phyloP scores from a whole-genome alignment of 2,329 filamentous ascomycete species.

The Ascochyta clinopodiicola region DNA sequence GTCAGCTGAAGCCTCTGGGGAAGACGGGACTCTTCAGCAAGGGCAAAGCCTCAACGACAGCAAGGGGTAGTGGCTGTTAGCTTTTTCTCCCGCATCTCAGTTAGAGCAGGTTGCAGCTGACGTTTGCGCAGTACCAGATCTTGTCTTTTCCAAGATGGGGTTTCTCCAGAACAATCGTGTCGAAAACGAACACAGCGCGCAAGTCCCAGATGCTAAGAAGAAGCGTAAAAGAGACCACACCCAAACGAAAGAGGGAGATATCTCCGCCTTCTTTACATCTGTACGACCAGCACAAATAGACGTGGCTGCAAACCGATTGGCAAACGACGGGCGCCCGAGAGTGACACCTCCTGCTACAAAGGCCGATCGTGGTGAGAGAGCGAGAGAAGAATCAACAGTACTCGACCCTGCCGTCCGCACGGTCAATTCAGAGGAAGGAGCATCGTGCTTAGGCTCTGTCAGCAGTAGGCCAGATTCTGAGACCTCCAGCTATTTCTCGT shows the following conservation, averaged over 20 bases:
- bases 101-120: slow-evolving; percentile 27
- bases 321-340: slow-evolving; percentile 11
- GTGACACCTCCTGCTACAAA: not conserved
- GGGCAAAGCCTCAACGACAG: slow-evolving; percentile 55
- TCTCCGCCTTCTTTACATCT: slow-evolving; percentile 55
- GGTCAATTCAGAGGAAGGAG: slow-evolving; percentile 44
- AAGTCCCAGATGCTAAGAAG: slow-evolving; percentile 33
- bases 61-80: slow-evolving; percentile 53
- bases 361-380: slow-evolving; percentile 8
- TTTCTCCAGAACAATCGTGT: slow-evolving; percentile 52
- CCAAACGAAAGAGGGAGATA: slow-evolving; percentile 48
- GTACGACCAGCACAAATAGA: slow-evolving; percentile 36
- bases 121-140: slow-evolving; percentile 54
- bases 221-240: slow-evolving; percentile 42
- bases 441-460: slow-evolving; percentile 47
- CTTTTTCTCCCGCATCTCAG: slow-evolving; percentile 18
- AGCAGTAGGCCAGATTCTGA: slow-evolving; percentile 40
- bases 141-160: slow-evolving; percentile 60
- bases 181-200: slow-evolving; percentile 31
- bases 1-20: slow-evolving; percentile 52
- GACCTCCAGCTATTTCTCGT: slow-evolving; percentile 49
- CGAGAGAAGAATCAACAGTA: slow-evolving; percentile 16
- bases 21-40: slow-evolving; percentile 57
- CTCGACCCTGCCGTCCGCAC: slow-evolving; percentile 31
- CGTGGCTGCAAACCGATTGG: slow-evolving; percentile 28